Percentiles rank a stretch among this genome's conserved stretches.
Conservation (phyloP, 2,329 filamentous ascomycete species). For the Lecanoromycetidae sp. region DNA sequence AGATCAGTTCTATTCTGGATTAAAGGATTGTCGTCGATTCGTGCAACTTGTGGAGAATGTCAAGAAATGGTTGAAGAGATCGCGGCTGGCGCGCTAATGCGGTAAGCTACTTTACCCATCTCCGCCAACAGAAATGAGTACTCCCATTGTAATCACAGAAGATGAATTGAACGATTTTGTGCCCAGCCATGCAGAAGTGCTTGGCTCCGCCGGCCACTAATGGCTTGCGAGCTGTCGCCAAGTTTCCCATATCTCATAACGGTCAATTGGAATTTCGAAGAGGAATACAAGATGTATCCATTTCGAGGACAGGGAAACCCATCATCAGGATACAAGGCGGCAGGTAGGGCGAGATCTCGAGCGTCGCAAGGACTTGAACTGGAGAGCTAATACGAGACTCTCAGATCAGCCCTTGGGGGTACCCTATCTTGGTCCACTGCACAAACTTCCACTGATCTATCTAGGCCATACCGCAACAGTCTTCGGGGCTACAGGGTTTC, state of each 20-base stretch:
- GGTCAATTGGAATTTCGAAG: constrained; percentile 25
- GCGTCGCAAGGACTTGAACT: neutral
- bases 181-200: constrained; percentile 32
- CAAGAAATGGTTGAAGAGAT: no score
- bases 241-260: neutral
- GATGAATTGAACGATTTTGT: constrained; percentile 1
- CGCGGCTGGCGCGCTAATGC: neutral
- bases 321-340: constrained; percentile 81
- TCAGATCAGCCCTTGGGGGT: constrained; percentile 78
- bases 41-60: neutral
- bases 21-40: neutral
- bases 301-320: constrained; percentile 92
- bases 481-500: constrained; percentile 90
- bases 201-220: constrained; percentile 28
- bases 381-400: constrained; percentile 3
- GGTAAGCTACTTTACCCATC: neutral
- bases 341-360: constrained; percentile 47
- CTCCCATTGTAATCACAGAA: neutral
- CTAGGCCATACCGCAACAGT: constrained; percentile 86
- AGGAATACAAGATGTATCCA: constrained; percentile 66
- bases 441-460: constrained; percentile 19
- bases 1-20: neutral
- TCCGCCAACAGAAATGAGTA: neutral
- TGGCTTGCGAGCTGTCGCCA: constrained; percentile 1
- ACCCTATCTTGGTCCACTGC: constrained; percentile 23